A percentile compares a stretch with the other conserved stretches of the same genome.
Conservation (phyloP, 2,329 filamentous ascomycete genomes). For the Neofusicoccum sp. region DNA sequence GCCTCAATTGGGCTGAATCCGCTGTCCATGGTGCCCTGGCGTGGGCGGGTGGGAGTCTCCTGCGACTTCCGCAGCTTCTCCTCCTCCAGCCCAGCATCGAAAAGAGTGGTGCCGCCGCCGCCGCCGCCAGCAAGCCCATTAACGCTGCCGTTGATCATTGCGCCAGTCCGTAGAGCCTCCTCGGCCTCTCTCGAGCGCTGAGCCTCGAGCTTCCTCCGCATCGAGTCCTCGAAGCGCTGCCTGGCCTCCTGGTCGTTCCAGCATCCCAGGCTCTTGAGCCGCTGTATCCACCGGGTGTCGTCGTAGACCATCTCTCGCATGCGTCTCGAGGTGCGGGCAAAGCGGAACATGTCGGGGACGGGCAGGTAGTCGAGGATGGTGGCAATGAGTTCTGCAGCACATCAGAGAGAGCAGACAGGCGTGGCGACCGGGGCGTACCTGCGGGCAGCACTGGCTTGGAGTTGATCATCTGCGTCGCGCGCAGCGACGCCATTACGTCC, state of each 20-base stretch:
- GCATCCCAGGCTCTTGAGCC: conserved; percentile 79
- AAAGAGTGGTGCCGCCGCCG: conserved; percentile 55
- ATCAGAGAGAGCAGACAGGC: neutral
- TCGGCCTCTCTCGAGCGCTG: conserved; percentile 43
- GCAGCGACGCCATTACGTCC: conserved; percentile 71
- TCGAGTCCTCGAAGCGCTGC: conserved; percentile 71
- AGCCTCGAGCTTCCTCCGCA: conserved; percentile 57
- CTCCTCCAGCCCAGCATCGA: conserved; percentile 70
- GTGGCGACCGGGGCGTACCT: conserved; percentile 52
- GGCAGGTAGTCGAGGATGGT: conserved; percentile 87
- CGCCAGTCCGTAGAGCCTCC: conserved; percentile 38
- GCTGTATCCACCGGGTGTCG: conserved; percentile 89
- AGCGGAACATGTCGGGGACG: conserved; percentile 78
- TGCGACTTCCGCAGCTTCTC: conserved; percentile 50
- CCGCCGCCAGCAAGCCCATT: conserved; percentile 36
- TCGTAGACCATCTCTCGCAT: conserved; percentile 99
- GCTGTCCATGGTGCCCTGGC: conserved; percentile 51
- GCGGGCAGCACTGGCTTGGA: conserved; percentile 77
- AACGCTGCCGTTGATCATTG: conserved; percentile 30
- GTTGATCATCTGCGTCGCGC: conserved; percentile 76
- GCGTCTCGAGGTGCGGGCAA: conserved; percentile 78
- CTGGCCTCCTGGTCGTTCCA: conserved; percentile 91
- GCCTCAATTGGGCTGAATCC: conserved; percentile 73
- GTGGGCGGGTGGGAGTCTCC: conserved; percentile 19
- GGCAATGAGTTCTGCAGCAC: conserved; percentile 71